Evolutionary conservation across 306 rosid species (phyloP).

Genomic region (Cicer arietinum): DNA sequence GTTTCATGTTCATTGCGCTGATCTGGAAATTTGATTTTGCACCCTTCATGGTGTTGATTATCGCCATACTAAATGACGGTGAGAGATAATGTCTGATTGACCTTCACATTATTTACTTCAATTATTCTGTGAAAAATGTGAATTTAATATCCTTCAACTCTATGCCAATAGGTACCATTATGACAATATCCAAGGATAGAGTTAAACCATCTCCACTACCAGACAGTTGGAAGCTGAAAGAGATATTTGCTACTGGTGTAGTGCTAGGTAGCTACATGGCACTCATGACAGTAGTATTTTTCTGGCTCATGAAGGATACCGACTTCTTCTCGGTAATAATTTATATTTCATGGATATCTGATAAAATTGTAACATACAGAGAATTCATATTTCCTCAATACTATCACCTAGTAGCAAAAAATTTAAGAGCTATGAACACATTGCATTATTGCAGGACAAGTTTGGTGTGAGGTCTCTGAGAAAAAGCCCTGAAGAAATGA

Average conservation of each 20-base stretch:
- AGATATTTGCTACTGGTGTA: slow-evolving; percentile 95
- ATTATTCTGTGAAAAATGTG: slow-evolving; percentile 18
- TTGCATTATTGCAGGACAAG: slow-evolving; percentile 59
- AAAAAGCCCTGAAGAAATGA: slow-evolving; percentile 53
- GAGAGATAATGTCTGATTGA: slow-evolving; percentile 41
- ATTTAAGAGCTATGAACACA: slow-evolving; percentile 1
- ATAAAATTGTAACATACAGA: too few relatives aligned
- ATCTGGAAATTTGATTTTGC: slow-evolving; percentile 97
- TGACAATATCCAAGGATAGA: slow-evolving; percentile 97
- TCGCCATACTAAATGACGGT: slow-evolving; percentile 96
- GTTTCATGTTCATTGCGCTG: slow-evolving; percentile 93
- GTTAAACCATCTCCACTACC: slow-evolving; percentile 96
- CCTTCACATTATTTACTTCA: slow-evolving; percentile 29
- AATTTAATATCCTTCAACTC: slow-evolving; percentile 37
- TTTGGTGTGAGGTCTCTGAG: slow-evolving; percentile 61
- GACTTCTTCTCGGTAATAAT: slow-evolving; percentile 75
- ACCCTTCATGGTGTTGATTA: slow-evolving; percentile 97
- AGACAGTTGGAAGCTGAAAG: slow-evolving; percentile 95
- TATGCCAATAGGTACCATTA: slow-evolving; percentile 76
- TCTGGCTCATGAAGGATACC: slow-evolving; percentile 78
- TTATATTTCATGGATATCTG: background rate
- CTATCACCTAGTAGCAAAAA: background rate
- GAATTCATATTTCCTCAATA: slow-evolving; percentile 1
- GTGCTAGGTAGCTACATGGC: slow-evolving; percentile 98
- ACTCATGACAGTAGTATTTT: slow-evolving; percentile 91